Evolutionary conservation across 1,284 basidiomycete genomes (phyloP), one percentile per base, ranked within the genome.

Genomic region (Hypsizygus ulmarius): DNA sequence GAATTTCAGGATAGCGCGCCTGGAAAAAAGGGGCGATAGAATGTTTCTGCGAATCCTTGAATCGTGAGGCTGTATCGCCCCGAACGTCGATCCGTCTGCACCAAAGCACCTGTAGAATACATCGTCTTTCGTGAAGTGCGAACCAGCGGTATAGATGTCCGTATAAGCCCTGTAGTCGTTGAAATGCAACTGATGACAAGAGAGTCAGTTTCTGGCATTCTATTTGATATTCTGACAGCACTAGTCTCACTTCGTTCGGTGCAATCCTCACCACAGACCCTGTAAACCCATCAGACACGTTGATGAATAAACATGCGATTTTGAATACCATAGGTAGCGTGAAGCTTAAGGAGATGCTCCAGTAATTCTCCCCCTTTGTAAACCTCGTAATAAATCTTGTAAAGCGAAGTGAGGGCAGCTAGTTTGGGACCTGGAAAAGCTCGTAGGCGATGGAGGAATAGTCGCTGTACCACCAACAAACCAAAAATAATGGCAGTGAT

Each of bases 91-190:
- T 37, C 59, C 56, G 19, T 58, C 54, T 10, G 60, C 61, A n/a
- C 58, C 63, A 49, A 71, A 72, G 41, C 60, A 64, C 28, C 45
- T 47, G 43, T 70, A 70, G 38, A 70, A 68, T 25, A 43, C 40
- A 25, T 62, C 55, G 18, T 70, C 66, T 45, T 71, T 72, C 14
- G 56, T 58, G 32, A 69, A 62, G 29, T 56, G 60, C 12, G 61
- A 62, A 30, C 62, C 62, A 10, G 57, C 52, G 10, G 59, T 55
- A 54, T 68, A 69, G 34, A 71, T 67, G 6, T 63, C 60, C 27
- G 57, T 52, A 45, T 67, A 68, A 15, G 64, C 65, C 21, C 51
- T 49, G 37, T 57, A 59, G 35, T 64, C 62, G 43, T 61, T 66
- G 50, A 71, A 71, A 54, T 70, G 67, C 27, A 71, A 59, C 69